Evolutionary conservation across 148 eudicot species (phyloP), one percentile per base, ranked within the genome.

Genomic region (Pharnaceum exiguum): DNA sequence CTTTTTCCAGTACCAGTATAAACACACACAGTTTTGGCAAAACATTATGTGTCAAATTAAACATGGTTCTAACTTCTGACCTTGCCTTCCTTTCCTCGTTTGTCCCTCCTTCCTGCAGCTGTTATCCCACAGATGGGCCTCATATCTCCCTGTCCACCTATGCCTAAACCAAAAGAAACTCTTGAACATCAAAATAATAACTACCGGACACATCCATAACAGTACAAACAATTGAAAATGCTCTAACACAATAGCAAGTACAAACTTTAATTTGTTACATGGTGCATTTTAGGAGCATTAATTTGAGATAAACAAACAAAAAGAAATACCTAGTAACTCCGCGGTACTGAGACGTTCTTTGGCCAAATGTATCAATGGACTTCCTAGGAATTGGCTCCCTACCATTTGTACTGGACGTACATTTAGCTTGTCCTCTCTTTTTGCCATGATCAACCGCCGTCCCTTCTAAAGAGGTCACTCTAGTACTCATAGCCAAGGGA

Each of bases 31-130:
- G n/a, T n/a, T n/a, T n/a, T n/a, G n/a, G n/a, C 38, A 35, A 35
- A 35, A 35, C 8, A 3, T 6, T 11, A 2, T 0, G 9, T 29
- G 1, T 49, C 21, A 31, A 44, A 42, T 26, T 25, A 12, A 4
- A 48, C 10, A 44, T 19, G 36, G 30, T 13, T n/a, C n/a, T n/a
- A n/a, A n/a, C n/a, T n/a, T n/a, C 59, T 53, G 47, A 87, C 96
- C 96, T 87, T 87, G 96, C 43, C 90, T 78, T 64, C 96, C 96
- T 78, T 87, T 87, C 63, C 96, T 77, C 1, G 96, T 87, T 61
- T 87, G 90, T 22, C 96, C 96, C 63, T 87, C 96, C 57, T 84
- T 87, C 53, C 86, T 79, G 71, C 96, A 77, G 59, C 88, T 84
- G 54, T 82, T 87, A 51, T 87, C 96, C 96, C 96, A 87, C 56